Conservation (phyloP, 225 moss, liverwort and hornwort species). For the Asterella californica region DNA sequence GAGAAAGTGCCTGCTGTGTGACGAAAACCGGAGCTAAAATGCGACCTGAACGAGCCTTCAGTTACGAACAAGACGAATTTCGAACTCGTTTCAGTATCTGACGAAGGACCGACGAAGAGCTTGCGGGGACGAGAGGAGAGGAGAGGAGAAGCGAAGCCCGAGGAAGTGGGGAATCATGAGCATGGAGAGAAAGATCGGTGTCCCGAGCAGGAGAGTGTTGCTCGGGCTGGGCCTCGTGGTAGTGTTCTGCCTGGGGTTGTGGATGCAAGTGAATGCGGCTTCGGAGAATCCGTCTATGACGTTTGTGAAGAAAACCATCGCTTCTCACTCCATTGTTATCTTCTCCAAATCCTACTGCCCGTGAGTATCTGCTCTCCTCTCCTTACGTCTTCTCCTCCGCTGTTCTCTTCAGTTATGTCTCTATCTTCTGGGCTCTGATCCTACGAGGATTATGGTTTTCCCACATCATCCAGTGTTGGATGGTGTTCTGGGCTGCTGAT, state of each 20-base stretch:
- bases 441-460: background rate
- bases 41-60: too few relatives aligned
- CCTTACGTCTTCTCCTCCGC: background rate
- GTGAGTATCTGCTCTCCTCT: constrained; percentile 34
- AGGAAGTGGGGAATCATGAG: too few relatives aligned
- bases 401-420: background rate
- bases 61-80: too few relatives aligned
- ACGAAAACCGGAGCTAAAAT: too few relatives aligned
- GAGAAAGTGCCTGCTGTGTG: too few relatives aligned
- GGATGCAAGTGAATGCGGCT: constrained; percentile 24
- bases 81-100: too few relatives aligned
- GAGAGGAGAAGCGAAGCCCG: too few relatives aligned
- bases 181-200: background rate
- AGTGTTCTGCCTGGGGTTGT: constrained; percentile 20
- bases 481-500: background rate
- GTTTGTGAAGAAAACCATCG: constrained; percentile 69
- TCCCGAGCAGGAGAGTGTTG: constrained; percentile 22
- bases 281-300: constrained; percentile 27
- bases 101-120: too few relatives aligned
- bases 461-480: background rate
- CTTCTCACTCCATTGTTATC: constrained; percentile 64
- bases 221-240: constrained; percentile 21
- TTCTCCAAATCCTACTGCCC: constrained; percentile 99
- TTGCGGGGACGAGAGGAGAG: too few relatives aligned
- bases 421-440: background rate